These are phyloP conservation scores for Balansia obtecta DNA, from an alignment of 2,329 filamentous ascomycete species.

Conservation along the genomic window DNA sequence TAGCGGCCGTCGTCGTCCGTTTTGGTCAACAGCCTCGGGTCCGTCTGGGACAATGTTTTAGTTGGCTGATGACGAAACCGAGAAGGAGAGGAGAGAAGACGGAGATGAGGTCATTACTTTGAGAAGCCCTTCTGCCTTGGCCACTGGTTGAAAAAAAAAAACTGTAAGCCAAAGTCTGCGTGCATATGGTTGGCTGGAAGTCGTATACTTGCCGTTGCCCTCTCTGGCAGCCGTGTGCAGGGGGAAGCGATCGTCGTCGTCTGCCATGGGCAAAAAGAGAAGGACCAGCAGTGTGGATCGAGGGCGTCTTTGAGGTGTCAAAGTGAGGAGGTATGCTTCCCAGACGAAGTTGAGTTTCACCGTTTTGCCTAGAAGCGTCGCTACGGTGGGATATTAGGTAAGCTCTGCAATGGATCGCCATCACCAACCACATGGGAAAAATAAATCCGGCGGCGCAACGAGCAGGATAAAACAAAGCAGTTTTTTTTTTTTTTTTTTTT, in stretches of 20 bases:
- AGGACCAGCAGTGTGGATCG: no score
- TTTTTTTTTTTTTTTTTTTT: no score
- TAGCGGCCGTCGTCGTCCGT: conserved; percentile 82
- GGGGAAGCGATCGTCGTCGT: conserved; percentile 52
- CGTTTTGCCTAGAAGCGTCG: background rate
- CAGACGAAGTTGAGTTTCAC: background rate
- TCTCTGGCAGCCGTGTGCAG: conserved; percentile 81
- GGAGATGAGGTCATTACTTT: conserved; percentile 7
- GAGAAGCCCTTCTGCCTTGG: conserved; percentile 9
- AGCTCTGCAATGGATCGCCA: no score
- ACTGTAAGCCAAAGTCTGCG: background rate
- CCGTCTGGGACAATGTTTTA: conserved; percentile 38
- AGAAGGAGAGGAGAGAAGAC: no score
- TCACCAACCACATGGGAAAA: no score
- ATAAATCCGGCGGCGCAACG: no score
- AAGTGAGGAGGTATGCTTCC: no score
- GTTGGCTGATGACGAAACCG: background rate
- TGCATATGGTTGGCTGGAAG: background rate
- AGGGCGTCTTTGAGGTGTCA: no score
- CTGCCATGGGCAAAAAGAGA: conserved; percentile 14
- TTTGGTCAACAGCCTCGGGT: conserved; percentile 59
- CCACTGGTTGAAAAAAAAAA: conserved; percentile 4
- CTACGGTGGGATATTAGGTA: no score
- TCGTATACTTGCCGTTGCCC: conserved; percentile 53
- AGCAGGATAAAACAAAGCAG: no score